Evolutionary conservation across 768 basidiomycete species (phyloP).

Genomic region (Tylopilus rubrobrunneus): DNA sequence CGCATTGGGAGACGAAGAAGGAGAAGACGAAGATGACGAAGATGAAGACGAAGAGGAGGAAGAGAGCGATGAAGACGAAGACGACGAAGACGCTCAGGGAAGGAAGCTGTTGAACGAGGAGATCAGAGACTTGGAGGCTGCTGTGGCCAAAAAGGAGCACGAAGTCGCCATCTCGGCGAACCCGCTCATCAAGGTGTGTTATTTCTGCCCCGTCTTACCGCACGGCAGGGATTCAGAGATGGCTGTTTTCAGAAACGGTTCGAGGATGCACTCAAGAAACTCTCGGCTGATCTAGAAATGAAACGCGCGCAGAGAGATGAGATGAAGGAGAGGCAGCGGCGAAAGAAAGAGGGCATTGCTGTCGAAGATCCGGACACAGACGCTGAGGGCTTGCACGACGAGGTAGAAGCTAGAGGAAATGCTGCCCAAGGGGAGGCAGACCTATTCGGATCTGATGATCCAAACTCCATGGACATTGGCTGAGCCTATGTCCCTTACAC

Average conservation of each 20-base stretch:
- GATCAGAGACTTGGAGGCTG: slow-evolving; percentile 83
- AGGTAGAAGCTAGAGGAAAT: slow-evolving; percentile 27
- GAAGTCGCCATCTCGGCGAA: slow-evolving; percentile 84
- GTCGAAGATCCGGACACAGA: slow-evolving; percentile 38
- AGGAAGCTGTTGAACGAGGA: slow-evolving; percentile 83
- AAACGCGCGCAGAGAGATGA: slow-evolving; percentile 78
- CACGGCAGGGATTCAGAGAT: background rate
- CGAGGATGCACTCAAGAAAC: slow-evolving; percentile 87
- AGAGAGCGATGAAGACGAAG: slow-evolving; percentile 67
- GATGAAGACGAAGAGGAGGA: slow-evolving; percentile 50
- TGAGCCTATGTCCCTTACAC: slow-evolving; percentile 7
- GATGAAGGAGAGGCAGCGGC: slow-evolving; percentile 68
- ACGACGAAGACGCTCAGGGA: slow-evolving; percentile 75
- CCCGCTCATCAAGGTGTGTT: slow-evolving; percentile 73
- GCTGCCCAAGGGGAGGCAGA: slow-evolving; percentile 25
- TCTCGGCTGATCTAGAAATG: slow-evolving; percentile 81
- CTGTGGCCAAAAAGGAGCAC: slow-evolving; percentile 77
- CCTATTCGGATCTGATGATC: slow-evolving; percentile 49
- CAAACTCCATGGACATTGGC: slow-evolving; percentile 32
- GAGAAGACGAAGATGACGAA: slow-evolving; percentile 64
- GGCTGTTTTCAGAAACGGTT: slow-evolving; percentile 68
- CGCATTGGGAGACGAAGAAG: slow-evolving; percentile 65
- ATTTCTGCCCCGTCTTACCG: background rate
- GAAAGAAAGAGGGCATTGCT: slow-evolving; percentile 63
- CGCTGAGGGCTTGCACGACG: slow-evolving; percentile 38